Evolutionary conservation across 2,329 filamentous ascomycete species (phyloP).

Genomic region (Alternaria longipes): DNA sequence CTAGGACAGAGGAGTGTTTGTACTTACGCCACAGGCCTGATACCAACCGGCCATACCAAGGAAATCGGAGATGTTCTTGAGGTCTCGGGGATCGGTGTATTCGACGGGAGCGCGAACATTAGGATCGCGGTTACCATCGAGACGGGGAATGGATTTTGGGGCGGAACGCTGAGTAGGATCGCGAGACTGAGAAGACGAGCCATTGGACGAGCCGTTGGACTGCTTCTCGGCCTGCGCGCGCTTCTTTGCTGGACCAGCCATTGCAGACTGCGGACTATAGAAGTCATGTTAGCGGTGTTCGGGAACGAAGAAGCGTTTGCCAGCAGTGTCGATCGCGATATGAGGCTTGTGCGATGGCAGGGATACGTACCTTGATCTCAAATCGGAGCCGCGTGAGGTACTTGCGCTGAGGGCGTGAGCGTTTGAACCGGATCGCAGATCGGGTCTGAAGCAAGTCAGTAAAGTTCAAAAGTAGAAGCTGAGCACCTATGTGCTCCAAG

Average conservation of each 20-base stretch:
- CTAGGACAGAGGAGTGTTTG: conserved; percentile 22
- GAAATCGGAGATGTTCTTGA: conserved; percentile 51
- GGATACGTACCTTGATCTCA: conserved; percentile 25
- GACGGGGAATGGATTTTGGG: conserved; percentile 40
- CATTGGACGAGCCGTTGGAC: conserved; percentile 34
- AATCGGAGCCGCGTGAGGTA: conserved; percentile 12
- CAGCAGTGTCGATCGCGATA: background rate
- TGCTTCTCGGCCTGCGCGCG: conserved; percentile 43
- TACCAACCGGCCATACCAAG: conserved; percentile 49
- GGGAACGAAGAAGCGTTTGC: conserved; percentile 7
- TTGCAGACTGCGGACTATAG: conserved; percentile 35
- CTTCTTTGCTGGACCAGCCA: conserved; percentile 52
- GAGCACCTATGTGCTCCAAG: conserved; percentile 17
- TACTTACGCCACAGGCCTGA: conserved; percentile 50
- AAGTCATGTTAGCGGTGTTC: conserved; percentile 29
- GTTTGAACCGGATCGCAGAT: conserved; percentile 21
- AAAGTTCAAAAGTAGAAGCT: conserved; percentile 16
- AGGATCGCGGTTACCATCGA: conserved; percentile 50
- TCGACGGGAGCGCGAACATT: conserved; percentile 21
- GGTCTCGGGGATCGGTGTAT: conserved; percentile 38
- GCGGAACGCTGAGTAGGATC: conserved; percentile 37
- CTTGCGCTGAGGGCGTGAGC: conserved; percentile 8
- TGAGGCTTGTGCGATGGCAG: background rate
- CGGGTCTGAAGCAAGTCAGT: conserved; percentile 25
- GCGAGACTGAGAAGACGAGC: conserved; percentile 38